Evolutionary conservation across 2,329 filamentous ascomycete species (phyloP), one percentile per base, ranked within the genome.

Genomic region (Chalara sp.): DNA sequence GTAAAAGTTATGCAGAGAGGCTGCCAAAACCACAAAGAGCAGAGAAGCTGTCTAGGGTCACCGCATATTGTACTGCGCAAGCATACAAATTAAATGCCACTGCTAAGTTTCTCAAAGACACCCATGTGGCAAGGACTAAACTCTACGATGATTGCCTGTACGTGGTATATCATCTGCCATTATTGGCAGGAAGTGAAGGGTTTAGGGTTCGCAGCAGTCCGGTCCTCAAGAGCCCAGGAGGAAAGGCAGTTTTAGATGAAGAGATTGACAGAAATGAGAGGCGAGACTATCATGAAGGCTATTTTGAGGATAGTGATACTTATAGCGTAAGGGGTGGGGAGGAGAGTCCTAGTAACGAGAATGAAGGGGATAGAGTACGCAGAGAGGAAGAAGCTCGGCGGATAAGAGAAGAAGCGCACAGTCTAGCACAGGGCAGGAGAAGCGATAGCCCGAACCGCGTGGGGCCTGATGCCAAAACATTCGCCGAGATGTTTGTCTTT

Each of bases 121-220:
- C 85, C 62, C 93, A 99, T 70, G 84, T 87, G 32, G 92, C 91
- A 1, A 86, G 90, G 70, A 95, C 92, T 11, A 99, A 99, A 70
- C 76, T 97, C 5, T 99, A 99, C 69, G 93, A 99, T 67, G 93
- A 99, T 68, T 99, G 93, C 65, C 74, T 99, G 29, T 99, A 99
- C 66, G 89, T 86, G 30, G 92, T 96, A 45, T 99, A 99, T 68
- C 91, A 96, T 65, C 73, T 96, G 32, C 93, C 93, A 5, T 72
- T 99, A 12, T 75, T 97, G 49, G 86, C 89, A 2, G 93, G 92
- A 1, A 81, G 76, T 44, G 90, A 95, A 46, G 92, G 93, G 1
- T 96, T 91, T 67, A 78, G 93, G 30, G 76, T 99, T 30, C 81
- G 89, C 61, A 96, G 92, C 65, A 89, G 91, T 63, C 93, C 93